Evolutionary conservation across 305 asterid genomes (phyloP).

Genomic region (Fraxinus angustifolia): DNA sequence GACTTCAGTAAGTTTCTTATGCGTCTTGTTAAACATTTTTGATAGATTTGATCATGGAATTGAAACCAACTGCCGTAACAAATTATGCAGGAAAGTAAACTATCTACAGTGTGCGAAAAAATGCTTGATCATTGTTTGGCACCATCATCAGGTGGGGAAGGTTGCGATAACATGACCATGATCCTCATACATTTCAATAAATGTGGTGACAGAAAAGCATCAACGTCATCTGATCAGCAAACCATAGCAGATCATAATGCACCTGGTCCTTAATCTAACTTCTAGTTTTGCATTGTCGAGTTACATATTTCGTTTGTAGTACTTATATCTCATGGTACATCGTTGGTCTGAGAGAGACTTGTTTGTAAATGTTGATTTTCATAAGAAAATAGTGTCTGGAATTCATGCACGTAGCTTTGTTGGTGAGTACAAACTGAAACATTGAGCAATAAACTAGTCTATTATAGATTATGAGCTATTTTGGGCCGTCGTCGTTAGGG

Average conservation of each 20-base stretch:
- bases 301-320: constrained; percentile 1
- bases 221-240: constrained; percentile 34
- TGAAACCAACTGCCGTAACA: constrained; percentile 1
- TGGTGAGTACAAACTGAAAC: not conserved
- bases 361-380: constrained; percentile 27
- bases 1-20: constrained; percentile 44
- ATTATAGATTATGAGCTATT: not conserved
- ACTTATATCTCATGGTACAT: not conserved
- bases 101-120: constrained; percentile 74
- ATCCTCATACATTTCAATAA: constrained; percentile 73
- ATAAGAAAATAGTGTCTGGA: not conserved
- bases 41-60: not conserved
- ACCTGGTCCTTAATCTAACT: constrained; percentile 1
- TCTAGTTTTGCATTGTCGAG: constrained; percentile 10
- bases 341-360: constrained; percentile 1
- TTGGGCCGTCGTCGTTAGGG: not conserved
- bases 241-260: constrained; percentile 1
- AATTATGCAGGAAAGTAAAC: constrained; percentile 63
- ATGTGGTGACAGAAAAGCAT: constrained; percentile 19
- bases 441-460: not conserved
- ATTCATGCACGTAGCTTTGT: not conserved
- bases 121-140: constrained; percentile 77
- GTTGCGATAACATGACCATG: constrained; percentile 98
- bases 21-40: not conserved
- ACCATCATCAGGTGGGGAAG: constrained; percentile 79